A percentile compares a stretch with the other conserved stretches of the same genome.
Evolutionary conservation across 164 flowering plant species (phyloP).

Genomic region (Vitis labrusca): DNA sequence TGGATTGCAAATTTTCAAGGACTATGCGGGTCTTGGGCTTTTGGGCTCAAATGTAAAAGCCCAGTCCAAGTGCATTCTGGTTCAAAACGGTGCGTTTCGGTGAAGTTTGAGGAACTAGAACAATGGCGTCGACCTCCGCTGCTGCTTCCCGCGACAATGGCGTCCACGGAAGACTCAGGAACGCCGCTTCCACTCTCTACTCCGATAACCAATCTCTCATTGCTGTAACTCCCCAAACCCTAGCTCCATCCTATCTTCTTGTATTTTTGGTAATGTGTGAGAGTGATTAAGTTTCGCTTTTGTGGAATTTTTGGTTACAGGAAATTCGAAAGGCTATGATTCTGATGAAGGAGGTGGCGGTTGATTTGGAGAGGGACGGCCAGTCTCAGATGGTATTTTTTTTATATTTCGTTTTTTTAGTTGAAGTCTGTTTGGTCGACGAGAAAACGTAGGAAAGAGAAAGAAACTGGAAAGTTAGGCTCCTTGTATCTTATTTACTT

Average conservation of each 20-base stretch:
- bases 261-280: neutral
- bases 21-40: too few relatives aligned
- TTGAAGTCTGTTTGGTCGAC: neutral
- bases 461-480: neutral
- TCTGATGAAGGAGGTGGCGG: slow-evolving; percentile 60
- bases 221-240: slow-evolving; percentile 29
- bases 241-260: neutral
- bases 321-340: slow-evolving; percentile 53
- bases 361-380: slow-evolving; percentile 67
- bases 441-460: neutral
- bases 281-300: neutral
- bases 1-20: too few relatives aligned
- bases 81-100: too few relatives aligned
- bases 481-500: too few relatives aligned
- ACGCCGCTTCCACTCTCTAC: slow-evolving; percentile 34
- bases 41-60: too few relatives aligned
- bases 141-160: slow-evolving; percentile 18
- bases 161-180: slow-evolving; percentile 31
- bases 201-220: slow-evolving; percentile 54
- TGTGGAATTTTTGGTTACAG: slow-evolving; percentile 33
- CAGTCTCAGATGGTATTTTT: slow-evolving; percentile 39
- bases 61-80: too few relatives aligned
- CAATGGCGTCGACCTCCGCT: slow-evolving; percentile 60
- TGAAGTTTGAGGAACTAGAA: neutral
- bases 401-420: too few relatives aligned